Conservation (phyloP, 2,329 filamentous ascomycete genomes). For the Ceratocystiopsis minuta region DNA sequence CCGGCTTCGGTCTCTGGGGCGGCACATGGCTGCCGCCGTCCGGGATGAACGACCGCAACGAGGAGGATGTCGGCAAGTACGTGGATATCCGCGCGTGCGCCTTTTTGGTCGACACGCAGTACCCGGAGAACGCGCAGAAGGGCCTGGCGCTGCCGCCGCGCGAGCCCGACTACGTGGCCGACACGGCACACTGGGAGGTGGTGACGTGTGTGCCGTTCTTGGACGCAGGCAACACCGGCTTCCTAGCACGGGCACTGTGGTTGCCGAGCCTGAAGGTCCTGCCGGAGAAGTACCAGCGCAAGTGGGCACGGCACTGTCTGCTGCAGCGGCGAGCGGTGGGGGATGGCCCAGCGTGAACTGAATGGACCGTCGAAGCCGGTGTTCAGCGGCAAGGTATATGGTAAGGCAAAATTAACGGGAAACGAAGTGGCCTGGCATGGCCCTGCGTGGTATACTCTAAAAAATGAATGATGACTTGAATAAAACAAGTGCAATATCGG, state of each 20-base stretch:
- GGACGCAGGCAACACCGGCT: conserved; percentile 55
- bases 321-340: conserved; percentile 22
- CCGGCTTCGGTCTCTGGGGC: conserved; percentile 53
- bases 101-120: conserved; percentile 78
- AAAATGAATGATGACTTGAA: no score
- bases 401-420: no score
- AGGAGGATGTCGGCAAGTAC: conserved; percentile 77
- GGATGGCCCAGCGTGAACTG: neutral
- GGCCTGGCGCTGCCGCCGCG: conserved; percentile 32
- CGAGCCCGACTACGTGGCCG: conserved; percentile 66
- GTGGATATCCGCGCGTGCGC: conserved; percentile 56
- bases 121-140: conserved; percentile 33
- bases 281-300: conserved; percentile 50
- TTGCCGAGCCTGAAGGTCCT: conserved; percentile 54
- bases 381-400: no score
- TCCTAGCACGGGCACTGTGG: conserved; percentile 65
- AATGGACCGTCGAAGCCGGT: no score
- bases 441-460: no score
- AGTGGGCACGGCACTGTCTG: conserved; percentile 82
- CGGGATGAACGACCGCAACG: conserved; percentile 85
- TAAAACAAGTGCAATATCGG: no score
- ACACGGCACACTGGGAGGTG: conserved; percentile 58
- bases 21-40: conserved; percentile 69
- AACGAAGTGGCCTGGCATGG: no score
- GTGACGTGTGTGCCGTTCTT: conserved; percentile 64